Evolutionary conservation across 768 basidiomycete species (phyloP), one percentile per base, ranked within the genome.

Genomic region (Boletus subcaerulescens): DNA sequence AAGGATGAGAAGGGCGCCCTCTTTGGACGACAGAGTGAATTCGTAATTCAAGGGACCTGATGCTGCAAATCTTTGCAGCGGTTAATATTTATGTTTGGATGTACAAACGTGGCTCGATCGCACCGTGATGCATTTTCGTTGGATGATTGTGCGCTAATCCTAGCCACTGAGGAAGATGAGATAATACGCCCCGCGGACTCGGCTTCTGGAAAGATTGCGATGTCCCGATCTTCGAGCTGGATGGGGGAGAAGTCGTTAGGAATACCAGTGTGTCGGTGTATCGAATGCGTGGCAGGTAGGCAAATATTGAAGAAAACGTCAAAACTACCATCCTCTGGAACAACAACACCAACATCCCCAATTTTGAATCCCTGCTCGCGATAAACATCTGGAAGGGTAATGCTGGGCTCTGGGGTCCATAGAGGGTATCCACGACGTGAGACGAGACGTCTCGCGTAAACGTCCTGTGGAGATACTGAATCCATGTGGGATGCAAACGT

Each of bases 371-470:
- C 49, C 5, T 22, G 31, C 11, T 35, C 18, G 22, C 32, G 50
- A 22, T 50, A 50, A 6, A 33, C 18, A 14, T 35, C 40, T 14
- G 50, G 50, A 18, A 43, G 50, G 33, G 20, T 51, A 42, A 44
- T 22, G 42, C 50, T 44, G 13, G 50, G 32, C 13, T 43, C 50
- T 18, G 42, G 50, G 2, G 50, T 44, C 50, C 42, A 44, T 33
- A 51, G 33, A 13, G 50, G 50, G 20, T 51, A 50, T 35, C 50
- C 50, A 4, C 49, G 49, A 35, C 49, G 49, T 17, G 49, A 50
- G 40, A 42, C 49, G 15, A 50, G 49, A 43, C 42, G 32, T 24
- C 40, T 43, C 31, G 49, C 41, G 11, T 50, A 50, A 22, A 50
- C 41, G 17, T 50, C 41, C 20, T 50, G 49, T 10, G 49, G 41